Percentiles rank a stretch among this genome's conserved stretches.
These are phyloP conservation scores for Calocera viscosa DNA, from an alignment of 768 basidiomycete species.

Conservation along the genomic window DNA sequence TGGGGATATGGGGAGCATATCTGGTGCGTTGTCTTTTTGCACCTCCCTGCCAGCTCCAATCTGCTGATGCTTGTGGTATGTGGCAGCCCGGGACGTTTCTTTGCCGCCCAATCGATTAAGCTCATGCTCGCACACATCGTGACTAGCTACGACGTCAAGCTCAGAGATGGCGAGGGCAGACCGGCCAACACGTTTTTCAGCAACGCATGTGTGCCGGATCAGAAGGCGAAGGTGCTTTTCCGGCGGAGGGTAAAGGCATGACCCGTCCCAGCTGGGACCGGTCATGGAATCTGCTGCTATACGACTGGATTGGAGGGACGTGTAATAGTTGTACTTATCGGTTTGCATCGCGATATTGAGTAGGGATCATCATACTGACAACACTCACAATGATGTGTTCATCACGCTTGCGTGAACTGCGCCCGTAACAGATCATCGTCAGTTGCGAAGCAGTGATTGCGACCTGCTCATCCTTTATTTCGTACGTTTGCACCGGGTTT, in stretches of 20 bases:
- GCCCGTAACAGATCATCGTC: no score
- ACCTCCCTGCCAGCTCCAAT: neutral
- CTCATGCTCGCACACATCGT: conserved; percentile 33
- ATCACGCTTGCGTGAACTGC: no score
- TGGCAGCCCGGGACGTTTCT: conserved; percentile 38
- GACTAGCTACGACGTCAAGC: conserved; percentile 32
- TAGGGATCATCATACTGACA: no score
- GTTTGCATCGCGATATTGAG: no score
- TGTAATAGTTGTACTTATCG: no score
- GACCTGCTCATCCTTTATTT: no score
- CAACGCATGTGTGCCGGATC: conserved; percentile 24
- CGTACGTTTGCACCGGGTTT: no score
- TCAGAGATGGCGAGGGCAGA: conserved; percentile 11
- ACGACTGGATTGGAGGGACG: no score
- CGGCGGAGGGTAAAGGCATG: neutral
- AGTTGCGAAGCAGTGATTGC: no score
- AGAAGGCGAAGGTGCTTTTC: conserved; percentile 18
- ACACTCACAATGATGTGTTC: no score
- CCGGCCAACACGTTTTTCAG: conserved; percentile 28
- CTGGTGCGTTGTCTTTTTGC: neutral
- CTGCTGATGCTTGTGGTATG: neutral
- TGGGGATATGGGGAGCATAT: neutral
- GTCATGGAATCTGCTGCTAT: no score
- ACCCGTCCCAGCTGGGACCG: no score
- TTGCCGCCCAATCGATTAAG: conserved; percentile 37